Evolutionary conservation across 495 filamentous ascomycete species (phyloP).

Genomic region (Tuber aestivum): DNA sequence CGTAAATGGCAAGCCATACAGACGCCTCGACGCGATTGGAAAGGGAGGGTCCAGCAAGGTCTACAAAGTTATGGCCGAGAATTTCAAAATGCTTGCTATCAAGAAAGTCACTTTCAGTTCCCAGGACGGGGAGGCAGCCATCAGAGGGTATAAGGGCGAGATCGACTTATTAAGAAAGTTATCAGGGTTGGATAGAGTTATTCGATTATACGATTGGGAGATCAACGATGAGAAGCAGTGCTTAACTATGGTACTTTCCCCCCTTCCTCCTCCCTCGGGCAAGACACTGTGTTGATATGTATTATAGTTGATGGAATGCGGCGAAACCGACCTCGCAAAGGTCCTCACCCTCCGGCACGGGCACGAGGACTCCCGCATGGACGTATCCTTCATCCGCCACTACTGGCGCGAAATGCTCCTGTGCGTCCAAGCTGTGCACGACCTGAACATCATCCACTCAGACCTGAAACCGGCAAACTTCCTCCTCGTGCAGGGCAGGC

Average conservation of each 20-base stretch:
- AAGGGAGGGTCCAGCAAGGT: slow-evolving; percentile 88
- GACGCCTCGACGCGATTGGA: slow-evolving; percentile 79
- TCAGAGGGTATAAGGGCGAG: slow-evolving; percentile 90
- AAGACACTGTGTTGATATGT: slow-evolving; percentile 15
- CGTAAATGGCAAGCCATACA: slow-evolving; percentile 88
- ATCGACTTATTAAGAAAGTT: slow-evolving; percentile 85
- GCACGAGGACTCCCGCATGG: slow-evolving; percentile 67
- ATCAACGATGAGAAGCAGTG: slow-evolving; percentile 81
- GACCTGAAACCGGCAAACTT: slow-evolving; percentile 96
- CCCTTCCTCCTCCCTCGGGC: background rate
- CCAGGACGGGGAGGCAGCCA: slow-evolving; percentile 61
- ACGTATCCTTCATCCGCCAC: slow-evolving; percentile 84
- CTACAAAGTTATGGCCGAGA: slow-evolving; percentile 95
- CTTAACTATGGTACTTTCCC: slow-evolving; percentile 66
- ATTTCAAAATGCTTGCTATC: slow-evolving; percentile 85
- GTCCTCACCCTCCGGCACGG: slow-evolving; percentile 69
- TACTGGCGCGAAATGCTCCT: slow-evolving; percentile 99
- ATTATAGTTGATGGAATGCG: slow-evolving; percentile 84
- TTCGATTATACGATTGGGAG: slow-evolving; percentile 86
- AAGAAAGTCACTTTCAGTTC: slow-evolving; percentile 89
- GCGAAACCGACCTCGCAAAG: slow-evolving; percentile 88
- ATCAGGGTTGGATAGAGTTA: slow-evolving; percentile 76
- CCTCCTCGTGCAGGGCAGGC: slow-evolving; percentile 71
- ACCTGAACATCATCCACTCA: slow-evolving; percentile 85
- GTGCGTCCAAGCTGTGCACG: slow-evolving; percentile 83